These are phyloP conservation scores for Acer negundo DNA, from an alignment of 345 rosid genomes.

Conservation along the genomic window DNA sequence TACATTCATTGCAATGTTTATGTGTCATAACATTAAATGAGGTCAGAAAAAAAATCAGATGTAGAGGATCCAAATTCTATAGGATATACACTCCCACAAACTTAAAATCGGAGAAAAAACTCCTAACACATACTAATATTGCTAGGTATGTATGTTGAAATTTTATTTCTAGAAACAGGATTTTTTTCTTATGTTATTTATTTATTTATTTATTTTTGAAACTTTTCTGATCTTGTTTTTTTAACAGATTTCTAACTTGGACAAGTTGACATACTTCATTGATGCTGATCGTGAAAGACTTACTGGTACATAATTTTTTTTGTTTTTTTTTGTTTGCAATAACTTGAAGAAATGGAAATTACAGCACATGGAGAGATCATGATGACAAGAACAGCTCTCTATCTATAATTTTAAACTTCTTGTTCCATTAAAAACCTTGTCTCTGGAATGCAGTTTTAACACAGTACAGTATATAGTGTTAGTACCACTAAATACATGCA, in stretches of 20 bases:
- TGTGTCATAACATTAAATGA: too few relatives aligned
- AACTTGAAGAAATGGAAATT: conserved; percentile 18
- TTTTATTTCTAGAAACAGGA: too few relatives aligned
- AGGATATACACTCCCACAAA: too few relatives aligned
- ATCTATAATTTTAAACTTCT: neutral
- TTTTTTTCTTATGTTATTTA: too few relatives aligned
- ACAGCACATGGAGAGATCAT: conserved; percentile 30
- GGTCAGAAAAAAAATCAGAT: too few relatives aligned
- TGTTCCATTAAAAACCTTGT: neutral
- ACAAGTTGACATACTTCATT: neutral
- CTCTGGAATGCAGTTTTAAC: conserved; percentile 18
- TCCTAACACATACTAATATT: too few relatives aligned
- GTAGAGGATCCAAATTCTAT: too few relatives aligned
- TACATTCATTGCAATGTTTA: too few relatives aligned
- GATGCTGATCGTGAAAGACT: neutral
- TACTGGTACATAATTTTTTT: neutral
- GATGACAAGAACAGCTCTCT: neutral
- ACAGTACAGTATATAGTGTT: neutral
- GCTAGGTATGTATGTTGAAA: too few relatives aligned
- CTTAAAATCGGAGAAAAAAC: too few relatives aligned
- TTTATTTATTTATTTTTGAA: too few relatives aligned
- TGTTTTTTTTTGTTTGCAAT: neutral
- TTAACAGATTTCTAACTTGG: neutral
- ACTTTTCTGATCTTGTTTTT: too few relatives aligned
- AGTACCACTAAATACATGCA: neutral